Conservation (phyloP, 192 early-diverging fungal species). For the Podila epigama region DNA sequence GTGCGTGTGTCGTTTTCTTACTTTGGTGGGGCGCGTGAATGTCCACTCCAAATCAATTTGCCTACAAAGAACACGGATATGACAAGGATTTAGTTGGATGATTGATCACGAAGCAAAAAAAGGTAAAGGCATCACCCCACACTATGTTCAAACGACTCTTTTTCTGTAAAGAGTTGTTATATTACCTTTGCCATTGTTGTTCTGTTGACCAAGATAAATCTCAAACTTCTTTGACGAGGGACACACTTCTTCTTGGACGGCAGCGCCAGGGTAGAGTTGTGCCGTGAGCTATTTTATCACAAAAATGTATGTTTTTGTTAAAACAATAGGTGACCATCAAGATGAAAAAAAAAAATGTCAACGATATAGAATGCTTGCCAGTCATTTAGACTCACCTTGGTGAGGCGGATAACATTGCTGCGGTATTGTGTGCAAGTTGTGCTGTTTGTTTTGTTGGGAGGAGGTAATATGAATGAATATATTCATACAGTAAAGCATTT, state of each 20-base stretch:
- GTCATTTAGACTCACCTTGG: neutral
- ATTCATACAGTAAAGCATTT: too few species aligned
- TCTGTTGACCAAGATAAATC: conserved; percentile 29
- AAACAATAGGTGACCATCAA: neutral
- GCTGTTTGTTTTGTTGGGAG: too few species aligned
- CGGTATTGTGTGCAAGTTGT: neutral
- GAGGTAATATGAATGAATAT: too few species aligned
- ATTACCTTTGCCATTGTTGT: conserved; percentile 22
- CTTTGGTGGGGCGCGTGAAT: conserved; percentile 39
- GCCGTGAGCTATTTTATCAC: neutral
- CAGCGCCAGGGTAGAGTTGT: conserved; percentile 17
- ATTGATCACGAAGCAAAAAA: neutral
- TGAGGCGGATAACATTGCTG: neutral
- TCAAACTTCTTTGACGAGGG: conserved; percentile 38
- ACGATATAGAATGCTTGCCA: neutral
- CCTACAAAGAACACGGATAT: conserved; percentile 1
- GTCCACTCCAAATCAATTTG: conserved; percentile 43
- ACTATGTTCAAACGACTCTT: neutral
- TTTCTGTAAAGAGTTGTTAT: neutral
- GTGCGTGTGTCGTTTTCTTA: conserved; percentile 20
- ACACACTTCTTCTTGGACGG: conserved; percentile 16
- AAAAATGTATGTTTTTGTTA: neutral
- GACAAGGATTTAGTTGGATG: neutral
- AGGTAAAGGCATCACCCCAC: neutral
- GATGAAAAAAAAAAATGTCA: neutral